Percentiles rank a stretch among this genome's conserved stretches.
phyloP scores from a whole-genome alignment of 768 basidiomycete species.

The Tricholoma sp. region DNA sequence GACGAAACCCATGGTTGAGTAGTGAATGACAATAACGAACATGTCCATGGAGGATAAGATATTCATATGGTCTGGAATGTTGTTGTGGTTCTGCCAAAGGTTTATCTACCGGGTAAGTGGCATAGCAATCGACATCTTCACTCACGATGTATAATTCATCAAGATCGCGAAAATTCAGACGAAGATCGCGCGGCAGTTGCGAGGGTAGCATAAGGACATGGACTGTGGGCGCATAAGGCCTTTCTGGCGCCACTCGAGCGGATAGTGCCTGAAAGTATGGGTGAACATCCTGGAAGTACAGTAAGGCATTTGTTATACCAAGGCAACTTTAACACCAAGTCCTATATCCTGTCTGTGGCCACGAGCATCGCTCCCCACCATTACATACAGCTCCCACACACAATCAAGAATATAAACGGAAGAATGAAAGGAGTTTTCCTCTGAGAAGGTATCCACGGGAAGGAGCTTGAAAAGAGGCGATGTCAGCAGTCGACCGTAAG shows the following conservation, averaged over 20 bases:
- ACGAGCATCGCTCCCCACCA: conserved; percentile 66
- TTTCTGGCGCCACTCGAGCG: conserved; percentile 38
- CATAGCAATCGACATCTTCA: conserved; percentile 26
- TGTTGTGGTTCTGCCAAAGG: conserved; percentile 40
- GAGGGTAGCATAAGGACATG: conserved; percentile 75
- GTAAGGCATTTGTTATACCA: conserved; percentile 32
- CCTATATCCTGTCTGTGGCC: conserved; percentile 53
- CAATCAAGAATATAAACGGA: conserved; percentile 70
- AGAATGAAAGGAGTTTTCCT: conserved; percentile 30
- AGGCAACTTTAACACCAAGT: conserved; percentile 53
- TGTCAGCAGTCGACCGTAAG: conserved; percentile 1
- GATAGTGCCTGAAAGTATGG: conserved; percentile 45
- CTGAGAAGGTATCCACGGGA: conserved; percentile 38
- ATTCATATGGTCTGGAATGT: conserved; percentile 23
- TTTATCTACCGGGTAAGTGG: not conserved
- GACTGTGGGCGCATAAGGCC: conserved; percentile 68
- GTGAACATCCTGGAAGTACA: not conserved
- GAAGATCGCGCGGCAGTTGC: conserved; percentile 65
- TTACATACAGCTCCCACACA: conserved; percentile 73
- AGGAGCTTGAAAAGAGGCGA: conserved; percentile 34
- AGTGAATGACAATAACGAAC: conserved; percentile 33
- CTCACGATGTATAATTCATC: conserved; percentile 53
- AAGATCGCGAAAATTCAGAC: conserved; percentile 60
- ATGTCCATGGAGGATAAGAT: conserved; percentile 47
- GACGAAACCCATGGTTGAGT: not conserved